Evolutionary conservation across 495 filamentous ascomycete genomes (phyloP).

Genomic region (Astrocystis sublimbata): DNA sequence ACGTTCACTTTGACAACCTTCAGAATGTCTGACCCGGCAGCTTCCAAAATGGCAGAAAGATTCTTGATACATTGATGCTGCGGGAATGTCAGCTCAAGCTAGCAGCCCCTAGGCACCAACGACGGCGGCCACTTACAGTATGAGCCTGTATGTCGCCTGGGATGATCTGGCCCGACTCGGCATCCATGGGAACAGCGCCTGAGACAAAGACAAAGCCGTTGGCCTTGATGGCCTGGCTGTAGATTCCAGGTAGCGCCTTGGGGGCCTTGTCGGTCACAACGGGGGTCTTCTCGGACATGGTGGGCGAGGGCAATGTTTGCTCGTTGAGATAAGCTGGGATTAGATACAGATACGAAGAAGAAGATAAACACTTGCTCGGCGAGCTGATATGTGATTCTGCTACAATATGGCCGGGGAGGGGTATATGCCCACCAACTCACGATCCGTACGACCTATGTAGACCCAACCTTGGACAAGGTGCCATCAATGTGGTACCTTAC

Average conservation of each 20-base stretch:
- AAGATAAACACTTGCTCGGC: no score
- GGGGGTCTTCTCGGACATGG: constrained; percentile 31
- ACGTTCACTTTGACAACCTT: constrained; percentile 73
- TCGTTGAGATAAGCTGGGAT: not conserved
- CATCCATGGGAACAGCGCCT: constrained; percentile 69
- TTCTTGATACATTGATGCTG: constrained; percentile 57
- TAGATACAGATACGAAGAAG: no score
- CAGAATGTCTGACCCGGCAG: constrained; percentile 59
- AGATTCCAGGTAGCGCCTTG: constrained; percentile 43
- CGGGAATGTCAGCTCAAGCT: constrained; percentile 35
- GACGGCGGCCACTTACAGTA: constrained; percentile 26
- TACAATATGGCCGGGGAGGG: no score
- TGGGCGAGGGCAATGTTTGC: not conserved
- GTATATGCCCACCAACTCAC: no score
- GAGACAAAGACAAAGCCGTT: constrained; percentile 73
- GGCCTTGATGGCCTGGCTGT: constrained; percentile 74
- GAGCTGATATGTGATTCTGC: no score
- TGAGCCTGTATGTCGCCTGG: constrained; percentile 61
- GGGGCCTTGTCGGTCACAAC: constrained; percentile 51
- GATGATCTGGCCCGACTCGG: constrained; percentile 63
- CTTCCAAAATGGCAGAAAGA: constrained; percentile 64
- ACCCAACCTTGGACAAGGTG: no score
- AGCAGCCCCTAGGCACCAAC: not conserved
- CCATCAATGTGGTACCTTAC: no score
- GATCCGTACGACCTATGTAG: no score